These are phyloP conservation scores for Tetragonia tetragonoides DNA, from an alignment of 148 eudicot species.

Conservation along the genomic window DNA sequence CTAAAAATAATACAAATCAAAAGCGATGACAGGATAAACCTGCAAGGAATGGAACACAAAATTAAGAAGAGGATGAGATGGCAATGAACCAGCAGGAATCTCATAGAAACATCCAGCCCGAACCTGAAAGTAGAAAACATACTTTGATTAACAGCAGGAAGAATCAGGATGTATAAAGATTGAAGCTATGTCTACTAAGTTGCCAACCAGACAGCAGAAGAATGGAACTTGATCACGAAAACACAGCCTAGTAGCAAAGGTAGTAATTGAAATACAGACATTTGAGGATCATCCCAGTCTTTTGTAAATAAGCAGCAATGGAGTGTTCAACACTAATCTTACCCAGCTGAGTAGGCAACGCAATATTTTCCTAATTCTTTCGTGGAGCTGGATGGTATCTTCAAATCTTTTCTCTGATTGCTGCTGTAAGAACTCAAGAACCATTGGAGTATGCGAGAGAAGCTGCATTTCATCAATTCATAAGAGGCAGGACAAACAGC, in stretches of 20 bases:
- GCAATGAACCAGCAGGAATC: slow-evolving; percentile 63
- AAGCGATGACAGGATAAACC: slow-evolving; percentile 39
- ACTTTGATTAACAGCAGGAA: slow-evolving; percentile 18
- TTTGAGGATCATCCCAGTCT: background rate
- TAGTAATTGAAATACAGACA: background rate
- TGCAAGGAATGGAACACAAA: slow-evolving; percentile 85
- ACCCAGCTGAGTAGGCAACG: slow-evolving; percentile 98
- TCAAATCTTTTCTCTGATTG: slow-evolving; percentile 64
- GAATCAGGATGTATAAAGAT: background rate
- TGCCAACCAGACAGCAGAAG: background rate
- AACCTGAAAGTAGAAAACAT: slow-evolving; percentile 51
- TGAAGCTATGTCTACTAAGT: background rate
- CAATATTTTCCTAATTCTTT: slow-evolving; percentile 71
- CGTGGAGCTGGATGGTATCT: slow-evolving; percentile 54
- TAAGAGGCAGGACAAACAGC: slow-evolving; percentile 19
- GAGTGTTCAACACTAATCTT: slow-evolving; percentile 26
- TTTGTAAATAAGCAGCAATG: background rate
- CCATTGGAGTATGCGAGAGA: slow-evolving; percentile 74
- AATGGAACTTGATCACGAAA: background rate
- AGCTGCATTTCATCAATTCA: slow-evolving; percentile 56
- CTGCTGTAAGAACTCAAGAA: slow-evolving; percentile 78
- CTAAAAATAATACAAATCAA: slow-evolving; percentile 5
- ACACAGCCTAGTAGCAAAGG: background rate
- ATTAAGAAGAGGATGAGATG: slow-evolving; percentile 80
- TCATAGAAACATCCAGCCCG: slow-evolving; percentile 93